Percentiles rank a stretch among this genome's conserved stretches.
These are phyloP conservation scores for Metschnikowia chrysomelidarum DNA, from an alignment of 805 yeast genomes.

Conservation along the genomic window DNA sequence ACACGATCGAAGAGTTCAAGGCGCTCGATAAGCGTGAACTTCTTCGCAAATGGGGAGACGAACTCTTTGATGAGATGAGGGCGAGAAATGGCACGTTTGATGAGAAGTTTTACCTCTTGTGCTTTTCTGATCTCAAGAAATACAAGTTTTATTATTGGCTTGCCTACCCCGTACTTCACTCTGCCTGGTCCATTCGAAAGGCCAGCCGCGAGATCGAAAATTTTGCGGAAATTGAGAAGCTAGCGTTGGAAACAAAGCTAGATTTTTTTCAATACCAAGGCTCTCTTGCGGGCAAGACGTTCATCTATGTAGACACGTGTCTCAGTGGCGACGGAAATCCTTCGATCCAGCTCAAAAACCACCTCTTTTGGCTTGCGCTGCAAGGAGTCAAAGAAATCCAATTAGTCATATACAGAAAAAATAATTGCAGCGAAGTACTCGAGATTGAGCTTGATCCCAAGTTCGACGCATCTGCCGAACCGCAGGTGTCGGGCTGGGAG, in stretches of 20 bases:
- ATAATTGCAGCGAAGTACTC: slow-evolving; percentile 17
- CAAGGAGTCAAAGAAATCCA: slow-evolving; percentile 22
- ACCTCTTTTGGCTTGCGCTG: slow-evolving; percentile 46
- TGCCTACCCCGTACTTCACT: slow-evolving; percentile 64
- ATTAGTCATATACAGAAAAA: slow-evolving; percentile 26
- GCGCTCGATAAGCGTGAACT: slow-evolving; percentile 58
- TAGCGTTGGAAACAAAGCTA: background rate
- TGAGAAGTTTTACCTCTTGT: slow-evolving; percentile 37
- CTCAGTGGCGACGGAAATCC: slow-evolving; percentile 31
- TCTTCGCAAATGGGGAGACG: slow-evolving; percentile 41
- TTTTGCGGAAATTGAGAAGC: slow-evolving; percentile 8
- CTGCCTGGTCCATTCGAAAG: slow-evolving; percentile 44
- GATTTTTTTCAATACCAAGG: slow-evolving; percentile 3
- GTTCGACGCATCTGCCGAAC: slow-evolving; percentile 17
- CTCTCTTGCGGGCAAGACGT: slow-evolving; percentile 5
- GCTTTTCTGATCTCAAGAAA: slow-evolving; percentile 87
- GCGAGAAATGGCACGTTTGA: slow-evolving; percentile 31
- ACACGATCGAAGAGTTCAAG: slow-evolving; percentile 86
- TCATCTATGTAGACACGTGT: slow-evolving; percentile 35
- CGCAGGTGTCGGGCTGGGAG: slow-evolving; percentile 85
- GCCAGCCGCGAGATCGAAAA: slow-evolving; percentile 4
- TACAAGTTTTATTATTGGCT: slow-evolving; percentile 90
- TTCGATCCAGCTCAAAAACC: slow-evolving; percentile 57
- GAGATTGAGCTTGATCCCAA: slow-evolving; percentile 17
- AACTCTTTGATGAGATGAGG: slow-evolving; percentile 15